Percentiles rank a stretch among this genome's conserved stretches.
These are phyloP conservation scores for Backusella mclennaniae DNA, from an alignment of 192 early-diverging fungal species.

Conservation along the genomic window DNA sequence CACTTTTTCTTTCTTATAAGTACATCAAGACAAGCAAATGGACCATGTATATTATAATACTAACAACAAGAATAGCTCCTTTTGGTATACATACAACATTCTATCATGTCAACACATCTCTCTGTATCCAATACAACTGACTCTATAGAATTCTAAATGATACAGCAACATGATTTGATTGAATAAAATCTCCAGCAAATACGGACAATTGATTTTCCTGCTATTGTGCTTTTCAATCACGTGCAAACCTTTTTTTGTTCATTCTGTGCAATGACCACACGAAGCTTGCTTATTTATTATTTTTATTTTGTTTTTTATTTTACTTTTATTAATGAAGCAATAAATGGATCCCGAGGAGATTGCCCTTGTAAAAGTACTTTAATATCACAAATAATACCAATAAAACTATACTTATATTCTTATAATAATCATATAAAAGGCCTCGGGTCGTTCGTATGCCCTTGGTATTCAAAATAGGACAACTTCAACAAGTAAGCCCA, in stretches of 20 bases:
- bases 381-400: background rate
- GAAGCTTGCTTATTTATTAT: background rate
- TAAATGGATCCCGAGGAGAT: slow-evolving; percentile 24
- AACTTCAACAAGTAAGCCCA: background rate
- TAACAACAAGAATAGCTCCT: no score
- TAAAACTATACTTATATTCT: background rate
- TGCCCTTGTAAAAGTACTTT: slow-evolving; percentile 7
- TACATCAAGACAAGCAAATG: no score
- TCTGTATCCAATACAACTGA: no score
- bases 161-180: no score
- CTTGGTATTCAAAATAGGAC: background rate
- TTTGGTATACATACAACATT: no score
- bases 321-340: slow-evolving; percentile 6
- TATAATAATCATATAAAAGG: background rate
- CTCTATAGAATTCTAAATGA: no score
- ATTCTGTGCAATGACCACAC: background rate
- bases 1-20: no score
- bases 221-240: background rate
- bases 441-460: background rate
- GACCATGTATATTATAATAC: no score
- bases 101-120: no score
- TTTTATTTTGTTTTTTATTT: background rate
- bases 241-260: background rate
- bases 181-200: no score
- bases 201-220: background rate